phyloP scores from a whole-genome alignment of 2,329 filamentous ascomycete genomes.

The Fusarium falciforme region DNA sequence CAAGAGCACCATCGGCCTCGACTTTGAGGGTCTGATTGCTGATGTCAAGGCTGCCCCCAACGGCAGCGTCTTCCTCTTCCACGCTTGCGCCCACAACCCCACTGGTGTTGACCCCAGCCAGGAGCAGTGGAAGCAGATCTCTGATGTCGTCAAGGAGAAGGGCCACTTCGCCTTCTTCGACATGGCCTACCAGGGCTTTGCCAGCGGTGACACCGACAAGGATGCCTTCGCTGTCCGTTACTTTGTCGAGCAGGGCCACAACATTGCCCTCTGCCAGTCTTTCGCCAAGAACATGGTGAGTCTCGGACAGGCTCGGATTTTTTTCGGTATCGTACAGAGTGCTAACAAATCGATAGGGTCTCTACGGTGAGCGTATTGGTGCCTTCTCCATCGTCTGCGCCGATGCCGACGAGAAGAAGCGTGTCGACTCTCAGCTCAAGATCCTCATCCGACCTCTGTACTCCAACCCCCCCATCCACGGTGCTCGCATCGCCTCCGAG shows the following conservation, averaged over 20 bases:
- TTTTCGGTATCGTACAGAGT: not conserved
- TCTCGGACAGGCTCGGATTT: not conserved
- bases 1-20: slow-evolving; percentile 97
- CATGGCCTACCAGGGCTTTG: slow-evolving; percentile 99
- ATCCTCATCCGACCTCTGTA: slow-evolving; percentile 96
- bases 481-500: slow-evolving; percentile 90
- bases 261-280: slow-evolving; percentile 88
- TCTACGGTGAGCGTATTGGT: slow-evolving; percentile 98
- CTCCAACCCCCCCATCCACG: slow-evolving; percentile 98
- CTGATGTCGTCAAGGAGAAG: slow-evolving; percentile 84
- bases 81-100: slow-evolving; percentile 98
- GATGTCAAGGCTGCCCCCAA: slow-evolving; percentile 91
- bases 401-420: slow-evolving; percentile 90
- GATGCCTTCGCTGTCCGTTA: slow-evolving; percentile 94
- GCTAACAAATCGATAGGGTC: slow-evolving; percentile 68
- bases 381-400: slow-evolving; percentile 93
- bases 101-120: slow-evolving; percentile 94
- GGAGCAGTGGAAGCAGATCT: slow-evolving; percentile 94
- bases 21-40: slow-evolving; percentile 92
- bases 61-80: slow-evolving; percentile 90
- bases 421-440: slow-evolving; percentile 97
- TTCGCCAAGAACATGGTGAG: slow-evolving; percentile 99
- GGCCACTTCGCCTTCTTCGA: slow-evolving; percentile 97
- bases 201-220: slow-evolving; percentile 88
- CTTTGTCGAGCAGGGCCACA: slow-evolving; percentile 93